A percentile compares a stretch with the other conserved stretches of the same genome.
These are phyloP conservation scores for Penicillium brevicompactum DNA, from an alignment of 2,329 filamentous ascomycete genomes.

Conservation along the genomic window DNA sequence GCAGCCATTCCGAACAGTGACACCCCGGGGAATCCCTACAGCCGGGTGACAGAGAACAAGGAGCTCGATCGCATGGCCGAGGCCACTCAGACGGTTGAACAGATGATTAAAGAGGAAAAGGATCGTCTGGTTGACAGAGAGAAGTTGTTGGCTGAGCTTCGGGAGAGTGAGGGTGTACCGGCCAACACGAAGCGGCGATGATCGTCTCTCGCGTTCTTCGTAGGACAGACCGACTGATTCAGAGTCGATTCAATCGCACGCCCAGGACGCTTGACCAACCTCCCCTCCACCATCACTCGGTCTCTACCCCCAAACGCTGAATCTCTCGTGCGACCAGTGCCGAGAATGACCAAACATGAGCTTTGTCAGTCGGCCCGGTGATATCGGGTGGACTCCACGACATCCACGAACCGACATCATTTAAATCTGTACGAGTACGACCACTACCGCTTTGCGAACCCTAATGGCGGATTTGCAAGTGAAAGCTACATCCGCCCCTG, in stretches of 20 bases:
- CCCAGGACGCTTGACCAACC: neutral
- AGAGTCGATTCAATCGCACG: neutral
- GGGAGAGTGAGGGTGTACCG: slow-evolving; percentile 47
- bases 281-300: neutral
- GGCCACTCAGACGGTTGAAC: slow-evolving; percentile 61
- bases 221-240: neutral
- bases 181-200: slow-evolving; percentile 46
- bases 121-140: slow-evolving; percentile 63
- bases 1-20: slow-evolving; percentile 73
- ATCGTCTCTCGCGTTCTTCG: slow-evolving; percentile 1
- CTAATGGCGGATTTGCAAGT: no score
- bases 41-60: slow-evolving; percentile 68
- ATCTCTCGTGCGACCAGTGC: neutral
- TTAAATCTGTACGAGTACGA: neutral
- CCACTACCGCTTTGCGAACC: no score
- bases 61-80: slow-evolving; percentile 66
- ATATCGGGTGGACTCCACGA: neutral
- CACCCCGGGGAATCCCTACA: slow-evolving; percentile 71
- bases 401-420: neutral
- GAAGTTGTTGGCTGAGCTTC: slow-evolving; percentile 57
- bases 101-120: slow-evolving; percentile 66
- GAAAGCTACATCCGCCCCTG: no score
- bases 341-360: neutral
- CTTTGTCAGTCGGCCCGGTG: neutral
- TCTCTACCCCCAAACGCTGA: no score